These are phyloP conservation scores for Goffeauzyma gilvescens DNA, from an alignment of 768 basidiomycete genomes.

Conservation along the genomic window DNA sequence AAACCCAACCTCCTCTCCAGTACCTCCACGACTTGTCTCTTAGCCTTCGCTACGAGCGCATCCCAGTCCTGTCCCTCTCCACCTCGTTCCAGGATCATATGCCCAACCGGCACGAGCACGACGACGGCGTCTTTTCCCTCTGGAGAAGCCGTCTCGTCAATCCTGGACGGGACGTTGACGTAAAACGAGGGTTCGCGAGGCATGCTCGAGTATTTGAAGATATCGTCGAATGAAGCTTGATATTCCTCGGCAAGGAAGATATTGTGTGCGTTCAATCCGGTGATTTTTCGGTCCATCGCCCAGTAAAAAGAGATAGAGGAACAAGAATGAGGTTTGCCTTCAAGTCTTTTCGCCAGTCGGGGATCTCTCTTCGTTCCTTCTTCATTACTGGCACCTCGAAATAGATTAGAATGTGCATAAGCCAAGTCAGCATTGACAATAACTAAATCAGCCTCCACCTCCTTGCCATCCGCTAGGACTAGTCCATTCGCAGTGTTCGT, in stretches of 20 bases:
- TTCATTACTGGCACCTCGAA: slow-evolving; percentile 10
- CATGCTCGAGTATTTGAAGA: slow-evolving; percentile 34
- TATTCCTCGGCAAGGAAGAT: slow-evolving; percentile 36
- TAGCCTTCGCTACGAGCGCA: slow-evolving; percentile 26
- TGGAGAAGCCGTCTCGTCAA: slow-evolving; percentile 34
- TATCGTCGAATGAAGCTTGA: slow-evolving; percentile 35
- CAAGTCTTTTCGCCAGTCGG: slow-evolving; percentile 15
- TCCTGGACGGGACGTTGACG: slow-evolving; percentile 35
- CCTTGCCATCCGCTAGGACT: slow-evolving; percentile 24
- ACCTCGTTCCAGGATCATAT: slow-evolving; percentile 17
- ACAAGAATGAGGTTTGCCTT: slow-evolving; percentile 30
- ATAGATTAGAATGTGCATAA: slow-evolving; percentile 34
- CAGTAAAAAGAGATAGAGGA: slow-evolving; percentile 36
- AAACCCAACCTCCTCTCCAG: slow-evolving; percentile 26
- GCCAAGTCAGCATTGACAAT: slow-evolving; percentile 36
- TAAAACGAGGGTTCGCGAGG: slow-evolving; percentile 36
- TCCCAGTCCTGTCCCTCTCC: slow-evolving; percentile 25
- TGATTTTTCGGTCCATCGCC: slow-evolving; percentile 32
- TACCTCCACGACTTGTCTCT: slow-evolving; percentile 26
- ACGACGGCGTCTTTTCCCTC: slow-evolving; percentile 33
- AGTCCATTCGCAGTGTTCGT: slow-evolving; percentile 30
- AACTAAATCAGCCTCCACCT: slow-evolving; percentile 29
- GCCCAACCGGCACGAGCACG: slow-evolving; percentile 34
- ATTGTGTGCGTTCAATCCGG: slow-evolving; percentile 33
- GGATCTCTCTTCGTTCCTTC: slow-evolving; percentile 13